Conservation (phyloP, 2,329 filamentous ascomycete genomes). For the Ceratocystiopsis brevicomis region DNA sequence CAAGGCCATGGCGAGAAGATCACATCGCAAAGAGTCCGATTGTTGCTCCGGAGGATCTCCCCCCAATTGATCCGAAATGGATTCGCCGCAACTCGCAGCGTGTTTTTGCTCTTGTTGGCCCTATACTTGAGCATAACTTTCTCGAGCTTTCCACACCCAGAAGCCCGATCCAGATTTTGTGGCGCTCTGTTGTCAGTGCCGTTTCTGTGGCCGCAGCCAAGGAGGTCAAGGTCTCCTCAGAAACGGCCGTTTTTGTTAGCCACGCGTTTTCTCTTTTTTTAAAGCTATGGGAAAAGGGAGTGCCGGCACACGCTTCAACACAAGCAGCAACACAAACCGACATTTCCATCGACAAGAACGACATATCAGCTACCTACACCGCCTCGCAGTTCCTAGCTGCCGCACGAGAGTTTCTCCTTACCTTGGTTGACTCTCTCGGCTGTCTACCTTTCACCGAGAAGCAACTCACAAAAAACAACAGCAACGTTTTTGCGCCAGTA, state of each 20-base stretch:
- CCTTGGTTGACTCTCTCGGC: constrained; percentile 33
- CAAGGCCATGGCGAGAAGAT: constrained; percentile 54
- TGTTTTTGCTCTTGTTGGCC: constrained; percentile 43
- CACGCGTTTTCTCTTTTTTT: constrained; percentile 50
- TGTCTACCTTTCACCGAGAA: constrained; percentile 45
- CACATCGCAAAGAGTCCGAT: constrained; percentile 43
- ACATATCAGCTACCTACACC: constrained; percentile 9
- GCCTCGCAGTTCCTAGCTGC: constrained; percentile 33
- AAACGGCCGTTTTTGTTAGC: constrained; percentile 65
- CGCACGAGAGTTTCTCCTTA: constrained; percentile 29
- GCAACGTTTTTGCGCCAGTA: constrained; percentile 38
- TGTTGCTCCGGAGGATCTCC: constrained; percentile 54
- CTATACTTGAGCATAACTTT: constrained; percentile 42
- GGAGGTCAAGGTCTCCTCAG: constrained; percentile 74
- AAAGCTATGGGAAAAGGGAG: constrained; percentile 45
- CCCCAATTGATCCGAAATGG: constrained; percentile 72
- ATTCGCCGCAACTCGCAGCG: constrained; percentile 49
- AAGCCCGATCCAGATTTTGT: constrained; percentile 34
- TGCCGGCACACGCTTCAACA: constrained; percentile 20
- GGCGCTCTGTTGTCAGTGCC: constrained; percentile 41
- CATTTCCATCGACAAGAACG: constrained; percentile 18
- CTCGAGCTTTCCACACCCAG: constrained; percentile 40
- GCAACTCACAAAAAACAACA: constrained; percentile 28
- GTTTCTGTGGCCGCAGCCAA: constrained; percentile 54
- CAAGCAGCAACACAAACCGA: constrained; percentile 17